Percentiles rank a stretch among this genome's conserved stretches.
These are phyloP conservation scores for Suillus alpinus DNA, from an alignment of 768 basidiomycete genomes.

Conservation along the genomic window DNA sequence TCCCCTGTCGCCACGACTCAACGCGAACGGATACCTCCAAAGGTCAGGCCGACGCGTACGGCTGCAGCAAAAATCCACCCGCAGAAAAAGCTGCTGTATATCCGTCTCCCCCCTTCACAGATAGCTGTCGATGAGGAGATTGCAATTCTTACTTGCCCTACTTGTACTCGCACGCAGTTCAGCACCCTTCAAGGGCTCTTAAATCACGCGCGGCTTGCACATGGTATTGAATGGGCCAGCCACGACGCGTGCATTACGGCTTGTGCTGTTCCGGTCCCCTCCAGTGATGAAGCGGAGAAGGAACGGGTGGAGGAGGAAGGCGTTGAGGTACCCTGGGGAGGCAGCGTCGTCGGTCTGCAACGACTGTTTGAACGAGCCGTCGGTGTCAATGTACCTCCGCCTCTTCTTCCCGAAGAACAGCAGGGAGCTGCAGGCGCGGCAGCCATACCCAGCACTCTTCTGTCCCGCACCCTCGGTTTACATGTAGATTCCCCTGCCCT, in stretches of 20 bases:
- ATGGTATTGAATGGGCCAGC: conserved; percentile 45
- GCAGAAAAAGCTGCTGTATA: conserved; percentile 38
- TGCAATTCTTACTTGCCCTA: conserved; percentile 38
- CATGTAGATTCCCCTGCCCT: conserved; percentile 51
- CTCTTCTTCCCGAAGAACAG: conserved; percentile 2
- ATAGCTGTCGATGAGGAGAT: conserved; percentile 26
- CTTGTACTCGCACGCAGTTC: conserved; percentile 45
- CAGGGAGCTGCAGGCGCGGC: neutral
- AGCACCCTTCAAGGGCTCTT: conserved; percentile 50
- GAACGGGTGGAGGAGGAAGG: conserved; percentile 39
- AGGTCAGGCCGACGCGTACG: conserved; percentile 27
- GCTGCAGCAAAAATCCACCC: conserved; percentile 22
- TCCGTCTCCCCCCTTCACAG: conserved; percentile 30
- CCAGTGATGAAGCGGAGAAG: conserved; percentile 31
- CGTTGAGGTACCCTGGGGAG: conserved; percentile 30
- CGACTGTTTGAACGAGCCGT: conserved; percentile 52
- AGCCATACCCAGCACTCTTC: conserved; percentile 32
- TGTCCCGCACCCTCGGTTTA: conserved; percentile 47
- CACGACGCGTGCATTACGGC: conserved; percentile 51
- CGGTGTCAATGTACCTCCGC: conserved; percentile 26
- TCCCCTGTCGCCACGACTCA: conserved; percentile 17
- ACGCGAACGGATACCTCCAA: conserved; percentile 16
- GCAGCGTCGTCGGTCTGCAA: conserved; percentile 42
- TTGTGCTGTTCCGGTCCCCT: conserved; percentile 37
- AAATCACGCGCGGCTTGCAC: conserved; percentile 50